Percentiles rank a stretch among this genome's conserved stretches.
Evolutionary conservation across 129 eudicot genomes (phyloP).

Genomic region (Flaveria brownii): DNA sequence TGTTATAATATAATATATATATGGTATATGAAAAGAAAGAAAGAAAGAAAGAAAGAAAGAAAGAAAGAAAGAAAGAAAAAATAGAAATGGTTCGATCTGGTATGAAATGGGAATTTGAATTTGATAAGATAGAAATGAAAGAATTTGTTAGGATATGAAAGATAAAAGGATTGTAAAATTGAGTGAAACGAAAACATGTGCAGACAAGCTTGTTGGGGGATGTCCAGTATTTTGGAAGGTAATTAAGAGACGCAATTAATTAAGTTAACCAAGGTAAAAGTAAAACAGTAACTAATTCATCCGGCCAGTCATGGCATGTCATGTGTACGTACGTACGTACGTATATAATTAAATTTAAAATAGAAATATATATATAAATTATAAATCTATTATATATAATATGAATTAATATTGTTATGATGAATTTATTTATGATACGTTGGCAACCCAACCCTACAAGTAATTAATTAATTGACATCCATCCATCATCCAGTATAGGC

Average conservation of each 20-base stretch:
- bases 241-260: slow-evolving; percentile 16
- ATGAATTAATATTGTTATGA: too few species aligned
- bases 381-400: too few species aligned
- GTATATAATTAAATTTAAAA: too few species aligned
- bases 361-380: too few species aligned
- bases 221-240: slow-evolving; percentile 27
- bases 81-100: neutral
- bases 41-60: neutral
- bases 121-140: neutral
- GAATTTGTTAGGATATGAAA: neutral
- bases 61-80: too few species aligned
- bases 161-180: too few species aligned
- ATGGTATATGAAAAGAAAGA: neutral
- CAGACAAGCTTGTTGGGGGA: slow-evolving; percentile 41
- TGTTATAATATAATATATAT: too few species aligned
- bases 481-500: neutral
- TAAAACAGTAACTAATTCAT: neutral
- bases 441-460: too few species aligned
- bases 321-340: too few species aligned
- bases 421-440: too few species aligned
- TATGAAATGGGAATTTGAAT: neutral
- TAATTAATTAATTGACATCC: too few species aligned
- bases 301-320: too few species aligned
- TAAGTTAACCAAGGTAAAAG: neutral
- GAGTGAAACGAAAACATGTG: slow-evolving; percentile 20